These are phyloP conservation scores for Populus euphratica DNA, from an alignment of 345 rosid genomes.

Conservation along the genomic window DNA sequence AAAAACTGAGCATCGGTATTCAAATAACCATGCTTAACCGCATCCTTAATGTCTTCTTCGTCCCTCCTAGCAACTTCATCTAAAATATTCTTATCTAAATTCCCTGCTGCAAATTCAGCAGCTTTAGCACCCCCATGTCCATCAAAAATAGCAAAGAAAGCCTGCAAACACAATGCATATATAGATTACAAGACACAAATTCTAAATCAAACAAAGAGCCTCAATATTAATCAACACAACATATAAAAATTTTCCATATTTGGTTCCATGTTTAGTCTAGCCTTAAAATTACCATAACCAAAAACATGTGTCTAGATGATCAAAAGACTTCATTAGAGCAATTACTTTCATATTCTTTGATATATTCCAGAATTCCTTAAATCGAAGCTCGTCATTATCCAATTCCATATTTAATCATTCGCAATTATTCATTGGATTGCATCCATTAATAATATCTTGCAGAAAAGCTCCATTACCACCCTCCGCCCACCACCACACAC, in stretches of 20 bases:
- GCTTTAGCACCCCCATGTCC: constrained; percentile 90
- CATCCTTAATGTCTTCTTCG: constrained; percentile 42
- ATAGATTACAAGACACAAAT: background rate
- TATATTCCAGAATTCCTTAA: background rate
- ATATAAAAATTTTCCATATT: background rate
- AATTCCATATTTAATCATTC: background rate
- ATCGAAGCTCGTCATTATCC: background rate
- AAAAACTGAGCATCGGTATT: constrained; percentile 70
- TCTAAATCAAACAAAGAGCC: background rate
- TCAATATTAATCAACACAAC: background rate
- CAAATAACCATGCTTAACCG: constrained; percentile 68
- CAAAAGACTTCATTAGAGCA: background rate
- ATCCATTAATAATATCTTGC: background rate
- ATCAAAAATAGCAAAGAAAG: constrained; percentile 77
- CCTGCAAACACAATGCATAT: constrained; percentile 31
- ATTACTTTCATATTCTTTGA: background rate
- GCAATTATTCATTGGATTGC: background rate
- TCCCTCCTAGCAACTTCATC: constrained; percentile 35
- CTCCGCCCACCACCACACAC: too few relatives aligned
- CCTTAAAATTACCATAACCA: background rate
- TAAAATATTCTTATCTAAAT: constrained; percentile 57
- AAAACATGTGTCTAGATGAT: background rate
- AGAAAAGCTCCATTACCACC: background rate
- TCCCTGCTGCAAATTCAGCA: constrained; percentile 72
- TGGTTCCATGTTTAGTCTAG: background rate